Evolutionary conservation across 2,329 filamentous ascomycete species (phyloP).

Genomic region (Podosphaera xanthii): DNA sequence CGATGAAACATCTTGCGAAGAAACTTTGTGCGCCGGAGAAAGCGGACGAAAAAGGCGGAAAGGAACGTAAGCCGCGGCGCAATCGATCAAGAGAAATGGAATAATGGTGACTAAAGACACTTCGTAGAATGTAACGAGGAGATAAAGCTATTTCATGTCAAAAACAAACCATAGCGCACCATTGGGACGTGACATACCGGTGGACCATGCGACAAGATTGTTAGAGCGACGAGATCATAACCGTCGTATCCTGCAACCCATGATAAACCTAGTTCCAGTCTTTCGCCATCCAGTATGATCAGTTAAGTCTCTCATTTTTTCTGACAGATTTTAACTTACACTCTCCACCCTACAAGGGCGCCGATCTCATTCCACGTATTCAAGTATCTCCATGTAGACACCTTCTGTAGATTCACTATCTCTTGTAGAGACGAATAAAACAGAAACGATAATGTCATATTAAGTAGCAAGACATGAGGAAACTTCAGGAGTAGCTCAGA

Average conservation of each 20-base stretch:
- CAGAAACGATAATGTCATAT: constrained; percentile 37
- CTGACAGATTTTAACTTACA: constrained; percentile 22
- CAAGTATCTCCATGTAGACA: constrained; percentile 38
- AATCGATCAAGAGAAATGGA: constrained; percentile 41
- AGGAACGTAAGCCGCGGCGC: constrained; percentile 45
- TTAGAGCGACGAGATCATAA: constrained; percentile 41
- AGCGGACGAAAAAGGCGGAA: constrained; percentile 52
- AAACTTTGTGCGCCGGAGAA: constrained; percentile 35
- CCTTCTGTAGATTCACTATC: constrained; percentile 33
- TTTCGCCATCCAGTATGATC: constrained; percentile 21
- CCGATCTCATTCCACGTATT: constrained; percentile 39
- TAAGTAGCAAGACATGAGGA: constrained; percentile 28
- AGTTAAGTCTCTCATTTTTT: not conserved
- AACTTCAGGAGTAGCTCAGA: constrained; percentile 20
- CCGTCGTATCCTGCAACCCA: constrained; percentile 59
- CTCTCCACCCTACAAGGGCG: constrained; percentile 27
- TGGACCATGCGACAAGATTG: constrained; percentile 51
- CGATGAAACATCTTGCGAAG: constrained; percentile 15
- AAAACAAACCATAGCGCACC: constrained; percentile 4
- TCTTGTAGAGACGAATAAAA: constrained; percentile 39
- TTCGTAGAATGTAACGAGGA: constrained; percentile 57
- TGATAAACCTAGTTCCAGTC: constrained; percentile 43
- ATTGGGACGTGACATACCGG: constrained; percentile 25
- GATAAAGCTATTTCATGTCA: constrained; percentile 31
- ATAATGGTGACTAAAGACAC: constrained; percentile 38